phyloP scores from a whole-genome alignment of 441 rosid species.

The Erysimum pusillum region DNA sequence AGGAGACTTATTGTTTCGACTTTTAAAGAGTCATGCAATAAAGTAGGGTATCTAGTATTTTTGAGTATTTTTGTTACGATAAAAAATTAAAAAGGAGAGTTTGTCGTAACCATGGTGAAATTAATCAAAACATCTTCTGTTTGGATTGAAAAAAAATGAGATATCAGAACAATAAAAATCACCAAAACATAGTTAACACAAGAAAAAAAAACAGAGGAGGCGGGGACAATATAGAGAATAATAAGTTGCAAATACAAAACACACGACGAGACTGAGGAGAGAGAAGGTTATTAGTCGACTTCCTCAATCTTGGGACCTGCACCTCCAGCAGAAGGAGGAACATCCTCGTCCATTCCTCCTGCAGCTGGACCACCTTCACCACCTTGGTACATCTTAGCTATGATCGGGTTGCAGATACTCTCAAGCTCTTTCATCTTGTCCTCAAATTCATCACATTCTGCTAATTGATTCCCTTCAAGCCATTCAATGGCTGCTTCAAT shows the following conservation, averaged over 20 bases:
- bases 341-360: constrained; percentile 59
- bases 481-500: constrained; percentile 62
- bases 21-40: background rate
- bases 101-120: background rate
- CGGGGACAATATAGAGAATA: background rate
- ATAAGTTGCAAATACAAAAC: constrained; percentile 2
- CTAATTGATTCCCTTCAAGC: constrained; percentile 66
- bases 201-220: no score
- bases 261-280: background rate
- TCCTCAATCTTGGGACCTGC: constrained; percentile 50
- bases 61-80: background rate
- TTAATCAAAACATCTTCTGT: constrained; percentile 42
- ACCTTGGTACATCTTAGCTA: constrained; percentile 73
- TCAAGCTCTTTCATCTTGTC: constrained; percentile 75
- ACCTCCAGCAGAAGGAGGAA: constrained; percentile 53
- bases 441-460: constrained; percentile 66
- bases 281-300: constrained; percentile 45
- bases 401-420: constrained; percentile 72
- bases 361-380: constrained; percentile 52
- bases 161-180: background rate
- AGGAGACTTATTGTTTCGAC: background rate
- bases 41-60: background rate
- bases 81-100: background rate
- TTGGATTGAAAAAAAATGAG: background rate
- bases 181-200: background rate